Conservation (phyloP, 164 flowering plant species). For the Magnolia kwangsiensis region DNA sequence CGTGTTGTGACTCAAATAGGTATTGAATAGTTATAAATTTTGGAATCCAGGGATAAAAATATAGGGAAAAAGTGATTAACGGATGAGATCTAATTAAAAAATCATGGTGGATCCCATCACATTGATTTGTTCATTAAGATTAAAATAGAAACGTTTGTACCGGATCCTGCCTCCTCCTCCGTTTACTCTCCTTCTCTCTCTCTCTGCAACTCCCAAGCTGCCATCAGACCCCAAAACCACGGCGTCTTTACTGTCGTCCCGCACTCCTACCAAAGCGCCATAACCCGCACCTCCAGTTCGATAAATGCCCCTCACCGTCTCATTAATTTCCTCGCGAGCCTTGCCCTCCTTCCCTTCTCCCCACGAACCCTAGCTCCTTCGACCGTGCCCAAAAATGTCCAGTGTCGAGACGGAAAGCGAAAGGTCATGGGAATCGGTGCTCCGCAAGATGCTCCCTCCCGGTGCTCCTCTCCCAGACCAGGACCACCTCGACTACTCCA, state of each 20-base stretch:
- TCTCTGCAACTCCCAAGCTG: background rate
- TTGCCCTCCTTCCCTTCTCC: background rate
- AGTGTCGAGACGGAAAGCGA: conserved; percentile 12
- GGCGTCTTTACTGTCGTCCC: background rate
- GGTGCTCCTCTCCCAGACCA: conserved; percentile 58
- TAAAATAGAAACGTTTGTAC: too few species aligned
- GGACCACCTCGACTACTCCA: conserved; percentile 54
- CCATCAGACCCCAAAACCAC: background rate
- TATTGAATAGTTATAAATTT: too few species aligned
- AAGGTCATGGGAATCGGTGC: conserved; percentile 31
- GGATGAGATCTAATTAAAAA: too few species aligned
- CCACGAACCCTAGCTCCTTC: conserved; percentile 4
- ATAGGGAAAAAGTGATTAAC: too few species aligned
- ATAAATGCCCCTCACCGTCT: background rate
- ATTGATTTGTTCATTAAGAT: too few species aligned
- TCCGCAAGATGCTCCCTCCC: conserved; percentile 43
- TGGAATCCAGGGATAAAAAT: too few species aligned
- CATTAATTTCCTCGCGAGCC: background rate
- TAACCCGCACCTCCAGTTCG: background rate
- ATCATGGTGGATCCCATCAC: too few species aligned
- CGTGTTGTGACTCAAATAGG: too few species aligned
- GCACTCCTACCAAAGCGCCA: background rate
- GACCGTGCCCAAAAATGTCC: background rate
- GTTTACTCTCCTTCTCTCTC: background rate
- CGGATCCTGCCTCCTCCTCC: too few species aligned